Base-by-base conservation (phyloP, 2,329 filamentous ascomycete species). In the Hypoxylon sp. region DNA sequence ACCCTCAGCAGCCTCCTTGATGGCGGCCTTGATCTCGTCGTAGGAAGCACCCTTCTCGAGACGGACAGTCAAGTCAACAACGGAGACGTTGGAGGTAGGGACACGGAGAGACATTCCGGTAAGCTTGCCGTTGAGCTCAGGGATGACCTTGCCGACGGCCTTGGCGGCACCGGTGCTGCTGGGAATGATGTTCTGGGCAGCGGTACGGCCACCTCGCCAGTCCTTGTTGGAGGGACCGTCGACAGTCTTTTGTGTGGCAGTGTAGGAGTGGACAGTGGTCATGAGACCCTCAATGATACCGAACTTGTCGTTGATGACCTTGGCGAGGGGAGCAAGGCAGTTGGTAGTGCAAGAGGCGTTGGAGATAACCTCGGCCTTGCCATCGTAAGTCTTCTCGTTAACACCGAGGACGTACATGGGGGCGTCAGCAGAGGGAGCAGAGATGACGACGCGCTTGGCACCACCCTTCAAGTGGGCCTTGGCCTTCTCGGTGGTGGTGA, bases 281-380 rank as follows among this genome's bases (percentile, higher is more conserved):
- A 99, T 99, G 71, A 97, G 88, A 85, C 93, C 94, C 86, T 99
- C 94, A 72, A 97, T 78, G 75, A 99, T 94, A 77, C 83, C 88
- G 83, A 88, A 99, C 79, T 97, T 95, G 85, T 97, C 93, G 86
- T 99, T 82, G 81, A 99, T 86, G 73, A 97, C 91, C 90, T 97
- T 99, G 82, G 94, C 94, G 64, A 99, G 89, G 75, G 94, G 94
- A 77, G 94, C 94, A 78, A 99, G 81, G 88, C 94, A 97, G 90
- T 99, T 99, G 84, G 94, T 97, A 77, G 94, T 99, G 91, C 94
- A 97, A 68, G 94, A 97, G 69, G 94, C 94, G 83, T 99, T 99
- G 81, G 94, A 97, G 81, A 97, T 90, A 76, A 99, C 88, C 69
- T 91, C 81, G 76, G 94, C 84, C 75, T 89, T 89, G 74, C 88